Evolutionary conservation across 2,329 filamentous ascomycete genomes (phyloP), one percentile per base, ranked within the genome.

Genomic region (Aspergillus sp.): DNA sequence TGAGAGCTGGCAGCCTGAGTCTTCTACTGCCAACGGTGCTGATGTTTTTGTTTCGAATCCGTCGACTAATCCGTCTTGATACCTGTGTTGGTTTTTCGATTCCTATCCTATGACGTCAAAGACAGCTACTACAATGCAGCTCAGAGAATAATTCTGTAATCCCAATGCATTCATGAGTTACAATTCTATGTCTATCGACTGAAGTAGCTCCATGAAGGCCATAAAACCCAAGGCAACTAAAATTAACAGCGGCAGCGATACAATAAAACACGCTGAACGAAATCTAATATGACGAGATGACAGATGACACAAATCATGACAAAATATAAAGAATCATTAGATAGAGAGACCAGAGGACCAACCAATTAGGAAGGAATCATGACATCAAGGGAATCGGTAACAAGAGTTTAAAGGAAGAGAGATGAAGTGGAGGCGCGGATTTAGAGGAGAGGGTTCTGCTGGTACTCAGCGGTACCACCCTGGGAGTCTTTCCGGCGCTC

Each of bases 391-490:
- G 33, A 35, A 35, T 17, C 33, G 13, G 7, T 9, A 15, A n/a
- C 7, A 17, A 7, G 13, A 35, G 33, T 17, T 17, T 4, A 17
- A 9, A 13, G 33, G 13, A 35, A 17, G 17, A 35, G 9, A 17
- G 33, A 7, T 4, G 13, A 15, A 37, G n/a, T 17, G 17, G 15
- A 37, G 33, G 43, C 35, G 30, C 12, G 25, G 6, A 42, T 63
- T 71, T 74, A 85, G 59, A 86, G 72, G 49, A 84, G 71, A 50
- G 83, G 82, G 70, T 85, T 85, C 44, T 77, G 76, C 60, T 75
- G 74, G 65, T 84, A 84, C 64, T 84, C 81, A 9, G 69, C 71
- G 47, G 66, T 71, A 52, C 72, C 69, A 55, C 74, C 75, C 57
- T 76, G 70, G 4, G 62, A 61, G 52, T 74, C 69, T 50, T 73